Evolutionary conservation across 768 basidiomycete genomes (phyloP).

Genomic region (Mrakia frigida): DNA sequence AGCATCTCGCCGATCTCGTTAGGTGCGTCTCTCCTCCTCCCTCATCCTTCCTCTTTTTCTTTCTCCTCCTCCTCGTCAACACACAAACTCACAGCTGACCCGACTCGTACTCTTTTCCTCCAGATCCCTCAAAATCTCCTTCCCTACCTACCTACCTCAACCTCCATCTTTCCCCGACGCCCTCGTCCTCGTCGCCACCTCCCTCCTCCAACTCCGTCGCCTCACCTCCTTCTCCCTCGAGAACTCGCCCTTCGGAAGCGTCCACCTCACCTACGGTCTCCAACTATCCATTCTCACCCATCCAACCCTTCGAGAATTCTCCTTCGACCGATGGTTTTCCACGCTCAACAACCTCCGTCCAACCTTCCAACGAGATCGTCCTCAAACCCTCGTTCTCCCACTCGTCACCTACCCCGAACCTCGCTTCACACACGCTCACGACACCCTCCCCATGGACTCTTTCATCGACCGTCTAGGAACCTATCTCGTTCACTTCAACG

Average conservation of each 20-base stretch:
- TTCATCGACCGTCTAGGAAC: neutral
- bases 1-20: neutral
- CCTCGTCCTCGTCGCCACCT: neutral
- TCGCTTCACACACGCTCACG: neutral
- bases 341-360: neutral
- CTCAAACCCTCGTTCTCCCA: neutral
- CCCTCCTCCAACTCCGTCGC: neutral
- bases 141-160: too few relatives aligned
- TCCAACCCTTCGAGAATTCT: neutral
- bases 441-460: neutral
- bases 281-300: neutral
- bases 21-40: neutral
- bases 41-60: neutral
- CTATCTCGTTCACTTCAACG: neutral
- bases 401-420: neutral
- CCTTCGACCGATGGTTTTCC: neutral
- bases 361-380: neutral
- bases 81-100: neutral
- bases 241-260: neutral
- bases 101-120: neutral
- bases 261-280: neutral
- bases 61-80: too few relatives aligned
- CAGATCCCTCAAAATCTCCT: neutral
- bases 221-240: neutral
- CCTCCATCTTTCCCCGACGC: neutral